Conservation (phyloP, 2,329 filamentous ascomycete genomes). For the Beauveria rudraprayagi region DNA sequence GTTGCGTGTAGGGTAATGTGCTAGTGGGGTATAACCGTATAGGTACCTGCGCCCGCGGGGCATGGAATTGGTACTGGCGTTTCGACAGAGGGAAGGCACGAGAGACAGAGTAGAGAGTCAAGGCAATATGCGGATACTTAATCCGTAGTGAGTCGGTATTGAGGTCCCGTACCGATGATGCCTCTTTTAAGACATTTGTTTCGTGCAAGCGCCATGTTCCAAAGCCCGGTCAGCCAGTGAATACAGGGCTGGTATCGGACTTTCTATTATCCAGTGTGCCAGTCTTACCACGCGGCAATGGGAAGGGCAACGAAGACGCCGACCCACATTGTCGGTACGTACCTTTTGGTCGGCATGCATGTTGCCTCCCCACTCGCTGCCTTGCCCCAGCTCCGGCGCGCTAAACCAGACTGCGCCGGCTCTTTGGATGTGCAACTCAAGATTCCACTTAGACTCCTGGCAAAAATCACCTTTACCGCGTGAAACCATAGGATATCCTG, state of each 20-base stretch:
- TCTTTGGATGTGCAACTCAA: slow-evolving; percentile 27
- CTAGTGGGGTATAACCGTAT: too few relatives aligned
- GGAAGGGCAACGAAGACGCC: too few relatives aligned
- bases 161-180: too few relatives aligned
- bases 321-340: background rate
- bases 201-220: background rate
- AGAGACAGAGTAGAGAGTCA: too few relatives aligned
- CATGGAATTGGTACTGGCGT: too few relatives aligned
- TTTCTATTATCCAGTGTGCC: background rate
- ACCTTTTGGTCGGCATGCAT: slow-evolving; percentile 14
- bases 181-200: too few relatives aligned
- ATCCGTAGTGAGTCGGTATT: too few relatives aligned
- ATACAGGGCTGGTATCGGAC: background rate
- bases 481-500: background rate
- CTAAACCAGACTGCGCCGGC: slow-evolving; percentile 25
- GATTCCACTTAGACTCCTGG: slow-evolving; percentile 22
- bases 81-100: too few relatives aligned
- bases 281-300: too few relatives aligned
- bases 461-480: background rate
- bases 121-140: too few relatives aligned
- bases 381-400: slow-evolving; percentile 13
- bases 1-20: background rate
- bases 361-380: slow-evolving; percentile 15
- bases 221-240: background rate
- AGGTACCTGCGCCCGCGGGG: too few relatives aligned